Evolutionary conservation across 192 early-diverging fungal species (phyloP).

Genomic region (Nowakowskiella sp.): DNA sequence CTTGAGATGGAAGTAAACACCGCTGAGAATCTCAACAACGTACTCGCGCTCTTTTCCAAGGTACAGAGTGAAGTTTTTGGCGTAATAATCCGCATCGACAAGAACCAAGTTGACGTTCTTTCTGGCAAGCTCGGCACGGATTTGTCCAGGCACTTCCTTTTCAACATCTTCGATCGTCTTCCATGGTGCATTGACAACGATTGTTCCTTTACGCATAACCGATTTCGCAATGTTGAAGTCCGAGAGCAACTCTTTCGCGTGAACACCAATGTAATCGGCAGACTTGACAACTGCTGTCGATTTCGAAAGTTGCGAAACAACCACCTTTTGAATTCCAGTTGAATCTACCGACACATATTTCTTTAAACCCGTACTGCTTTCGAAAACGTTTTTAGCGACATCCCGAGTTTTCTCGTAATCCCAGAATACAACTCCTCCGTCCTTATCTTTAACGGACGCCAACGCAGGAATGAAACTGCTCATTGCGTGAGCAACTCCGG

Average conservation of each 20-base stretch:
- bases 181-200: conserved; percentile 64
- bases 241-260: conserved; percentile 49
- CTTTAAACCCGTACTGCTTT: no score
- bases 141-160: conserved; percentile 54
- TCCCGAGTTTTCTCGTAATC: no score
- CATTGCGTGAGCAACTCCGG: no score
- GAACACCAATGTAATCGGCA: conserved; percentile 56
- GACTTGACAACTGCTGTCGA: conserved; percentile 19
- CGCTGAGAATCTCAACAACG: conserved; percentile 50
- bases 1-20: conserved; percentile 45
- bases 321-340: no score
- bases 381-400: no score
- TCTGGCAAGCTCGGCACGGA: conserved; percentile 45
- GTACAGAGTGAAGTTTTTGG: conserved; percentile 50
- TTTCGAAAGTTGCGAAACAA: no score
- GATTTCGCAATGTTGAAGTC: conserved; percentile 54
- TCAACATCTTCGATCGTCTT: conserved; percentile 57
- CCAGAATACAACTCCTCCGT: no score
- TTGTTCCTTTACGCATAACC: conserved; percentile 35
- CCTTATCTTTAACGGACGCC: no score
- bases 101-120: conserved; percentile 47
- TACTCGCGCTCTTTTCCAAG: conserved; percentile 32
- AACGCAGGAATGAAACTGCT: no score
- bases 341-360: no score
- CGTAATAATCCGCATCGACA: conserved; percentile 56